These are phyloP conservation scores for Metschnikowia noctiluminum DNA, from an alignment of 805 yeast species.

Conservation along the genomic window DNA sequence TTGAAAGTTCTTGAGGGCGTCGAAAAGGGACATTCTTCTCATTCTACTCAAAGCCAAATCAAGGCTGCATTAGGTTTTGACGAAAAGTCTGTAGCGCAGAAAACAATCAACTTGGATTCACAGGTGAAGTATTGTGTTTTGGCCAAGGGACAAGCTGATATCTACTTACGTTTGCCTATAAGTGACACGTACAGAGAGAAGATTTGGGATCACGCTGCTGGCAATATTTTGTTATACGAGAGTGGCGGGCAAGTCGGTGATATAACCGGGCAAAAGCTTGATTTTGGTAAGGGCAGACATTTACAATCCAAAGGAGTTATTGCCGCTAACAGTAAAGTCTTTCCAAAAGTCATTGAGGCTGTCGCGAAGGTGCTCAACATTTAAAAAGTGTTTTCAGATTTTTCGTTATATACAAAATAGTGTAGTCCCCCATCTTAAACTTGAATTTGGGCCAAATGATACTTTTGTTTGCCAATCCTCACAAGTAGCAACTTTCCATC, in stretches of 20 bases:
- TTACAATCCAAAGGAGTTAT: slow-evolving; percentile 87
- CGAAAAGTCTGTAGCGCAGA: slow-evolving; percentile 51
- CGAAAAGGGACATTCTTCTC: slow-evolving; percentile 92
- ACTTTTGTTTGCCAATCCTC: slow-evolving; percentile 72
- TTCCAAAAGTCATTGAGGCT: slow-evolving; percentile 47
- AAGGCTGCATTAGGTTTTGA: slow-evolving; percentile 52
- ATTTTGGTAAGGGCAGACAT: slow-evolving; percentile 84
- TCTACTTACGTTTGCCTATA: slow-evolving; percentile 85
- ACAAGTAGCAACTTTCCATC: slow-evolving; percentile 61
- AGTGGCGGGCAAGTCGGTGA: slow-evolving; percentile 93
- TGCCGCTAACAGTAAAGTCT: slow-evolving; percentile 61
- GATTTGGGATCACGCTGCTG: slow-evolving; percentile 99
- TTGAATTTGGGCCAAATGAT: slow-evolving; percentile 42
- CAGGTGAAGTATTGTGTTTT: slow-evolving; percentile 95
- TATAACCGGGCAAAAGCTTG: slow-evolving; percentile 65
- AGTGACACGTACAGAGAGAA: slow-evolving; percentile 78
- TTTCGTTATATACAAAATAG: slow-evolving; percentile 1
- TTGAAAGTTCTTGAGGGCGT: slow-evolving; percentile 87
- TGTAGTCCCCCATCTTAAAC: not conserved
- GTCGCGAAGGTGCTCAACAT: slow-evolving; percentile 31
- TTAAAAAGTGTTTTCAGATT: not conserved
- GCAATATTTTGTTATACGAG: slow-evolving; percentile 79
- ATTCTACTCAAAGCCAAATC: slow-evolving; percentile 75
- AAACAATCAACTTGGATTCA: slow-evolving; percentile 81
- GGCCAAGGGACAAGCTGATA: slow-evolving; percentile 87